Evolutionary conservation across 164 flowering plant species (phyloP).

Genomic region (Dillenia turbinata): DNA sequence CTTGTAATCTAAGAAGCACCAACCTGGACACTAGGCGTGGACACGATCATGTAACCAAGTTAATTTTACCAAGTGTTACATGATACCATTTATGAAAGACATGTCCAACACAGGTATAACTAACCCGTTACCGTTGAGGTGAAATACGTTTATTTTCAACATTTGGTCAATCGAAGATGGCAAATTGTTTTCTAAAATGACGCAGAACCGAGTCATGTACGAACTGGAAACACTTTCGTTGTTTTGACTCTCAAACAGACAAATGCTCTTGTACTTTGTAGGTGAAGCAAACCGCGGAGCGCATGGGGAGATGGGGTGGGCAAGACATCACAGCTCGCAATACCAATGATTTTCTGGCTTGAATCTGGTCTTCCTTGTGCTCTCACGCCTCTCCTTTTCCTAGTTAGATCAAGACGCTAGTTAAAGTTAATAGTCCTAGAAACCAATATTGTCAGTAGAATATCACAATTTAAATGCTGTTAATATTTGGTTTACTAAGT

Average conservation of each 20-base stretch:
- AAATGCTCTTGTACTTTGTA: slow-evolving; percentile 11
- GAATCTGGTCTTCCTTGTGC: too few relatives aligned
- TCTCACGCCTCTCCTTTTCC: too few relatives aligned
- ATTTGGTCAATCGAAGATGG: too few relatives aligned
- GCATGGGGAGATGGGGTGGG: slow-evolving; percentile 56
- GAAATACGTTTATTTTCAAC: neutral
- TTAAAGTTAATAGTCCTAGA: too few relatives aligned
- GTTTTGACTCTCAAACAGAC: neutral
- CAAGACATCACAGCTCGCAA: slow-evolving; percentile 14
- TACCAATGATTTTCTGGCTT: neutral
- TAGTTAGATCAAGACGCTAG: too few relatives aligned
- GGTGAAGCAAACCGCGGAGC: slow-evolving; percentile 44
- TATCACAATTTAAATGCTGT: too few relatives aligned
- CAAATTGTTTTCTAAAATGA: neutral
- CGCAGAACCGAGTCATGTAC: too few relatives aligned
- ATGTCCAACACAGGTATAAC: too few relatives aligned
- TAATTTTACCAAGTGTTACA: neutral
- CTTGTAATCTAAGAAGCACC: neutral
- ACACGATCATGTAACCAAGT: neutral
- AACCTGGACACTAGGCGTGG: neutral
- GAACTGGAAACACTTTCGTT: neutral
- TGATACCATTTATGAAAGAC: too few relatives aligned
- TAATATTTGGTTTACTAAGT: too few relatives aligned
- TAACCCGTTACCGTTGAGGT: neutral
- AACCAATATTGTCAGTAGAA: too few relatives aligned